Evolutionary conservation across 1,284 basidiomycete species (phyloP).

Genomic region (Filobasidium uniguttulatum): DNA sequence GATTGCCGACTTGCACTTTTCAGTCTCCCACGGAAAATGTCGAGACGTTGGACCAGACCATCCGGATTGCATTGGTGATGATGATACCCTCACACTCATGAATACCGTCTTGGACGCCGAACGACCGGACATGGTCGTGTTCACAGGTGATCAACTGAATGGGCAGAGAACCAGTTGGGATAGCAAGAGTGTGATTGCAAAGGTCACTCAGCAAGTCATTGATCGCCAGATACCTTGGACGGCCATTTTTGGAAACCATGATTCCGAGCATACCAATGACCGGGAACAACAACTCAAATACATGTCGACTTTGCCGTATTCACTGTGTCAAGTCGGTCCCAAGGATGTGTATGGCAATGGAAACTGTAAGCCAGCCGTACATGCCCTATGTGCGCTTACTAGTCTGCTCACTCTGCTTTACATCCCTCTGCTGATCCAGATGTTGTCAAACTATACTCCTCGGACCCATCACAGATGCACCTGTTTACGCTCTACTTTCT

Average conservation of each 20-base stretch:
- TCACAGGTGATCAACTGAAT: conserved; percentile 66
- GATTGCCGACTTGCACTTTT: conserved; percentile 77
- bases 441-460: conserved; percentile 30
- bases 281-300: conserved; percentile 52
- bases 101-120: conserved; percentile 59
- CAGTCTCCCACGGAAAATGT: conserved; percentile 57
- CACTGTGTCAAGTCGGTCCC: conserved; percentile 63
- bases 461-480: conserved; percentile 63
- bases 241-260: conserved; percentile 81
- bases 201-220: conserved; percentile 66
- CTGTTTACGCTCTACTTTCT: conserved; percentile 83
- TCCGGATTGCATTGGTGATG: conserved; percentile 51
- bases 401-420: neutral
- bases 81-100: conserved; percentile 57
- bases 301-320: conserved; percentile 70
- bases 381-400: neutral
- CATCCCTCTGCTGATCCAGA: conserved; percentile 20
- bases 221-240: conserved; percentile 72
- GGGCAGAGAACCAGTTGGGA: conserved; percentile 83
- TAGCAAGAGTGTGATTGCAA: conserved; percentile 65
- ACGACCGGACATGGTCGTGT: conserved; percentile 79
- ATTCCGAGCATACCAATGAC: conserved; percentile 52
- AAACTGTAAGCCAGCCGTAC: conserved; percentile 49
- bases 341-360: conserved; percentile 68
- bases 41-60: conserved; percentile 47